Evolutionary conservation across 1,139 yeast genomes (phyloP).

Genomic region (Debaryomyces nepalensis): DNA sequence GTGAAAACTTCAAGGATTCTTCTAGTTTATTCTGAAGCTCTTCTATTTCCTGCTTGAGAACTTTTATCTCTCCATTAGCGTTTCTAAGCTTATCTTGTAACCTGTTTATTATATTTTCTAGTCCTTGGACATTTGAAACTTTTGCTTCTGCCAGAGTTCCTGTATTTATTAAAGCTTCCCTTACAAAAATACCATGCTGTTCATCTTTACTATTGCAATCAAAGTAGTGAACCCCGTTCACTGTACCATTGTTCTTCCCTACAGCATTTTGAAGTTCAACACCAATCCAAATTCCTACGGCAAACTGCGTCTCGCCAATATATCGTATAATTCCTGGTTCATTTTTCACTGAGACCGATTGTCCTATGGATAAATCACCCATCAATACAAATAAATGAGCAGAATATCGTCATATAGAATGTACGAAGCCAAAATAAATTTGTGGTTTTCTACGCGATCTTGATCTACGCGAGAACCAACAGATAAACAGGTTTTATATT

Average conservation of each 20-base stretch:
- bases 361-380: constrained; percentile 34
- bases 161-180: constrained; percentile 27
- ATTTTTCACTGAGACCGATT: constrained; percentile 45
- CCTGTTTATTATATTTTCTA: constrained; percentile 40
- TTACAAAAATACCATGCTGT: constrained; percentile 64
- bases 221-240: constrained; percentile 69
- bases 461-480: constrained; percentile 7
- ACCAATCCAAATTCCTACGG: constrained; percentile 79
- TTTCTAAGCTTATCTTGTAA: constrained; percentile 46
- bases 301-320: constrained; percentile 60
- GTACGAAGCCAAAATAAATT: neutral
- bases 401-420: neutral
- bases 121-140: neutral
- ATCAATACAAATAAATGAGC: neutral
- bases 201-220: constrained; percentile 42
- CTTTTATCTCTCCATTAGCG: constrained; percentile 34
- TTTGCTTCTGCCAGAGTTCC: constrained; percentile 2
- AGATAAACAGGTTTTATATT: constrained; percentile 2
- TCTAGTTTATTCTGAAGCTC: constrained; percentile 25
- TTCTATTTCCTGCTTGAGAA: constrained; percentile 25
- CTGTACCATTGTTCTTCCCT: constrained; percentile 84
- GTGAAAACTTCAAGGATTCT: constrained; percentile 7
- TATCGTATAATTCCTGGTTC: constrained; percentile 51
- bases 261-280: constrained; percentile 63
- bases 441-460: constrained; percentile 11